Conservation (phyloP, 2,329 filamentous ascomycete species). For the Apiospora malaysiana region DNA sequence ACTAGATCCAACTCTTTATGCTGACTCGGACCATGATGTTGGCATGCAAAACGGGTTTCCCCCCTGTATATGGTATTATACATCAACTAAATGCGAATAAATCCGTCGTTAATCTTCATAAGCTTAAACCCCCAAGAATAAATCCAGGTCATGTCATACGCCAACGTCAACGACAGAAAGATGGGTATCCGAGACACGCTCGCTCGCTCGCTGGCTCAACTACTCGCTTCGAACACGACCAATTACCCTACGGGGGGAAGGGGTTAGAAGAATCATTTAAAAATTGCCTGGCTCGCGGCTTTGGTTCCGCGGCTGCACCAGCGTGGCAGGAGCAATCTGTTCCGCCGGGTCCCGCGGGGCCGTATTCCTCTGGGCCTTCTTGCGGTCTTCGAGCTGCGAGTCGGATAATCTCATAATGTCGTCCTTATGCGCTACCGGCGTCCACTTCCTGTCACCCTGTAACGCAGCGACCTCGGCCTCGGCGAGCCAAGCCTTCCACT, state of each 20-base stretch:
- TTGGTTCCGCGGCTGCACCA: conserved; percentile 27
- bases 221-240: not conserved
- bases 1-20: not conserved
- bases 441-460: conserved; percentile 45
- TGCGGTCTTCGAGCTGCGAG: conserved; percentile 21
- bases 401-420: conserved; percentile 49
- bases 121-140: not conserved
- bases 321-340: conserved; percentile 29
- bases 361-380: not conserved
- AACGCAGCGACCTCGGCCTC: conserved; percentile 52
- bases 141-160: not conserved
- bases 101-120: not conserved
- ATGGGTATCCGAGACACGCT: conserved; percentile 15
- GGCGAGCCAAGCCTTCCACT: conserved; percentile 61
- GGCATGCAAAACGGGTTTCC: not conserved
- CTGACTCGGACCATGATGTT: not conserved
- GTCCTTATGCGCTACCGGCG: conserved; percentile 55
- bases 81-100: not conserved
- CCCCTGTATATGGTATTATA: not conserved
- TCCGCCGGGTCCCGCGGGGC: conserved; percentile 27
- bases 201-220: not conserved
- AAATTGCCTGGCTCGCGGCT: not conserved
- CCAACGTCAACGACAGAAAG: not conserved
- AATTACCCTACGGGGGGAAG: not conserved
- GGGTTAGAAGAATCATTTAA: not conserved